Evolutionary conservation across 2,329 filamentous ascomycete species (phyloP), one percentile per base, ranked within the genome.

Genomic region (Chaetomiaceae sp.): DNA sequence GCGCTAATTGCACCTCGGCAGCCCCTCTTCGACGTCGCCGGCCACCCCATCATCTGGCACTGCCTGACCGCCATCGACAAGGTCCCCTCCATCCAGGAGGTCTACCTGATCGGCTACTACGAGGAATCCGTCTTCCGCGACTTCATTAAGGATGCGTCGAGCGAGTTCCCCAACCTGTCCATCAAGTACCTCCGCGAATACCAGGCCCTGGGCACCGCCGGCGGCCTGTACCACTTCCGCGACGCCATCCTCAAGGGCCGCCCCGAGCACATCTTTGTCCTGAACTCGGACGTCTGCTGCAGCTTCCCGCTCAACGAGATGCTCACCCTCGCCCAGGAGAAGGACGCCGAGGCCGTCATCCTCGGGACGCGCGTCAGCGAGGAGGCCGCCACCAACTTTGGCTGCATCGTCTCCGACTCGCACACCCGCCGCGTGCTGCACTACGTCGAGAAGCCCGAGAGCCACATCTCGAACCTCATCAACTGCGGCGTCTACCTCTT

Each of bases 401-500:
- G 94, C 59, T 99, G 94, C 80, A 95, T 97, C 67, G 94, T 97
- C 53, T 94, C 89, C 52, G 94, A 99, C 72, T 77, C 87, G 39
- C 90, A 96, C 75, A 95, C 89, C 60, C 91, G 92, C 70, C 90
- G 92, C 62, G 94, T 99, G 42, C 85, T 97, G 56, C 94, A 99
- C 77, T 97, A 99, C 75, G 94, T 99, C 70, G 94, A 97, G 81
- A 97, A 97, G 79, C 94, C 94, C 61, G 92, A 99, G 73, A 91
- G 88, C 52, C 89, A 95, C 73, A 96, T 99, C 73, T 95, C 89
- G 68, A 96, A 96, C 76, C 80, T 99, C 63, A 99, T 99, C 81
- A 99, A 97, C 80, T 97, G 94, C 72, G 94, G 94, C 65, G 91
- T 99, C 66, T 99, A 97, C 76, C 89, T 97, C 65, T 99, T 99